Conservation (phyloP, 176 grass and related monocot species). For the Juncus inflexus region DNA sequence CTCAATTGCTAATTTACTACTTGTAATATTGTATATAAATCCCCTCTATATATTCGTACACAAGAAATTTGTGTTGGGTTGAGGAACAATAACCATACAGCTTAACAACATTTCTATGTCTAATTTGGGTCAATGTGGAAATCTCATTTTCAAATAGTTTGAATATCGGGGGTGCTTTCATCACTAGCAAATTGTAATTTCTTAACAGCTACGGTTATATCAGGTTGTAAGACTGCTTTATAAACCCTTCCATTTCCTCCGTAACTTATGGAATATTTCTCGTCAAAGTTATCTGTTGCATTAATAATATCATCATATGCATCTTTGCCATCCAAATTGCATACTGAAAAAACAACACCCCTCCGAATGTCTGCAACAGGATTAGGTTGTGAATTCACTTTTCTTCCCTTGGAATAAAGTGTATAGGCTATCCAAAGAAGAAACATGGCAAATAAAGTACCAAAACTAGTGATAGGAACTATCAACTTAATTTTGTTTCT, state of each 20-base stretch:
- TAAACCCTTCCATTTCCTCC: conserved; percentile 26
- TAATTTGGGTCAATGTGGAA: conserved; percentile 3
- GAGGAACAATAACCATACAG: conserved; percentile 30
- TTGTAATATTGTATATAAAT: neutral
- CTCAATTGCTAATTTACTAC: neutral
- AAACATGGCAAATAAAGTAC: neutral
- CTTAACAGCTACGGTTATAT: conserved; percentile 19
- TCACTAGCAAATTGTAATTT: neutral
- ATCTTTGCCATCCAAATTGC: conserved; percentile 2
- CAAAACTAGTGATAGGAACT: neutral
- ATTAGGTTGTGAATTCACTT: neutral
- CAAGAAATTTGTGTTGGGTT: conserved; percentile 21
- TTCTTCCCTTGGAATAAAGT: neutral
- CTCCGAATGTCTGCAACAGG: neutral
- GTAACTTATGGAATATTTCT: conserved; percentile 4
- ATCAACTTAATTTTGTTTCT: neutral
- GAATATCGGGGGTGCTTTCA: neutral
- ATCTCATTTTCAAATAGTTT: conserved; percentile 25
- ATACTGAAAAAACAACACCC: neutral
- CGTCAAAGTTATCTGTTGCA: conserved; percentile 20
- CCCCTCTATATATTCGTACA: conserved; percentile 21
- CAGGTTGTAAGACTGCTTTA: neutral
- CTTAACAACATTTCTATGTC: conserved; percentile 25
- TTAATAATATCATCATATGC: conserved; percentile 1
- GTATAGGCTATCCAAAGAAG: neutral